Evolutionary conservation across 1,139 yeast species (phyloP).

Genomic region (Protomyces macrosporus): DNA sequence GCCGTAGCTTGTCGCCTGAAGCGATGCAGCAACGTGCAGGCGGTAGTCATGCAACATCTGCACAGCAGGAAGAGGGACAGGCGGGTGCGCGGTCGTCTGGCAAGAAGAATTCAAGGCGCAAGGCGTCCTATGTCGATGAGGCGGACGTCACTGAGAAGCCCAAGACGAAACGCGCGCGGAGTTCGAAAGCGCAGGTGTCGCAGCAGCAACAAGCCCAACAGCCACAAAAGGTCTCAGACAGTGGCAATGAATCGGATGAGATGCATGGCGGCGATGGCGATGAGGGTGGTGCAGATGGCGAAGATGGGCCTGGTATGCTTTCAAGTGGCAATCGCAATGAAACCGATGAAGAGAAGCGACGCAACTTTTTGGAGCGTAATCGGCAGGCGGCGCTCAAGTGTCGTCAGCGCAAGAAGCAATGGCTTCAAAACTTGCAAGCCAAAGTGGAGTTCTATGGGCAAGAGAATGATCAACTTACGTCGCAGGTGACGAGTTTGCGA

Average conservation of each 20-base stretch:
- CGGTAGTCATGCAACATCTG: neutral
- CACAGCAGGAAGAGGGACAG: neutral
- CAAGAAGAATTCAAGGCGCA: constrained; percentile 2
- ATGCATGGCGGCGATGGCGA: constrained; percentile 24
- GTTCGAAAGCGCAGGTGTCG: neutral
- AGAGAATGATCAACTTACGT: constrained; percentile 64
- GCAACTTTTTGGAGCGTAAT: constrained; percentile 79
- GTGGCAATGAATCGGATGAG: constrained; percentile 24
- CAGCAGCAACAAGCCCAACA: neutral
- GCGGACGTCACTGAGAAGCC: constrained; percentile 10
- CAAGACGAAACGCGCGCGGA: constrained; percentile 4
- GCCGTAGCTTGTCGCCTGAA: neutral
- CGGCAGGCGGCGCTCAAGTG: constrained; percentile 89
- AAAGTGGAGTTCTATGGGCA: constrained; percentile 64
- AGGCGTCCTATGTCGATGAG: neutral
- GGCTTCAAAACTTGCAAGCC: constrained; percentile 73
- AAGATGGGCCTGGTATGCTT: constrained; percentile 1
- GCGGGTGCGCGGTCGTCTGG: constrained; percentile 2
- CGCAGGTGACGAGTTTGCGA: constrained; percentile 53
- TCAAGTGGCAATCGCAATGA: constrained; percentile 29
- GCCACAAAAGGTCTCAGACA: constrained; percentile 5
- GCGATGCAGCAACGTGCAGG: neutral
- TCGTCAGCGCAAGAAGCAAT: constrained; percentile 88
- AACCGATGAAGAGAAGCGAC: constrained; percentile 66
- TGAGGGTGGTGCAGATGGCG: constrained; percentile 25